phyloP scores from a whole-genome alignment of 2,329 filamentous ascomycete species.

The Sclerotiophoma versabilis region DNA sequence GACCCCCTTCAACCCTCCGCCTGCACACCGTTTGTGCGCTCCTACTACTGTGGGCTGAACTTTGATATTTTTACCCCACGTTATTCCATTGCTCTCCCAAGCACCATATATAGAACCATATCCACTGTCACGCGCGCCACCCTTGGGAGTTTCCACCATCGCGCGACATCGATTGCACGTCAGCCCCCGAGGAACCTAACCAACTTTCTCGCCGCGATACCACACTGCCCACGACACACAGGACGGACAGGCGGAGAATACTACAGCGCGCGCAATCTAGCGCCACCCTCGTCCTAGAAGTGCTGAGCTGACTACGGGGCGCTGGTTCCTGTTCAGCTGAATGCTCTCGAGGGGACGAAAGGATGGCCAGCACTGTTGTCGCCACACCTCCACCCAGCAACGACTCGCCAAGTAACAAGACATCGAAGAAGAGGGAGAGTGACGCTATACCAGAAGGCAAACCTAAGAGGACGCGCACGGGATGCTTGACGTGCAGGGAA shows the following conservation, averaged over 20 bases:
- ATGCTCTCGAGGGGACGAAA: constrained; percentile 11
- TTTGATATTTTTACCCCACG: background rate
- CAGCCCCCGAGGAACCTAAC: background rate
- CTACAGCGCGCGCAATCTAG: background rate
- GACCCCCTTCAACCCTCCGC: constrained; percentile 10
- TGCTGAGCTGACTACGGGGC: constrained; percentile 1
- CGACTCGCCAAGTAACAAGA: constrained; percentile 29
- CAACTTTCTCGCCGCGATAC: background rate
- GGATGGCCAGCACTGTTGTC: constrained; percentile 30
- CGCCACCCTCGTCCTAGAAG: background rate
- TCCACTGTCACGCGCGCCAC: background rate
- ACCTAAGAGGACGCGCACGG: constrained; percentile 86
- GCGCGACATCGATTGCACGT: background rate
- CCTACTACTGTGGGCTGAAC: background rate
- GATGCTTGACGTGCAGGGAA: constrained; percentile 88
- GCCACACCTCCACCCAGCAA: constrained; percentile 31
- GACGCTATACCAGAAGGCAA: constrained; percentile 57
- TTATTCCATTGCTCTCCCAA: background rate
- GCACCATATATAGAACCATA: background rate
- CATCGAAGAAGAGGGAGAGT: constrained; percentile 30
- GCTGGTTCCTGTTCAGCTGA: constrained; percentile 1
- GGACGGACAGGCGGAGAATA: background rate
- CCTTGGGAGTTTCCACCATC: background rate
- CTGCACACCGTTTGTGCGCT: constrained; percentile 2
- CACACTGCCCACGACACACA: background rate